A percentile compares a stretch with the other conserved stretches of the same genome.
These are phyloP conservation scores for Phytophthora kernoviae DNA, from an alignment of 352 stramenopile species.

Conservation along the genomic window DNA sequence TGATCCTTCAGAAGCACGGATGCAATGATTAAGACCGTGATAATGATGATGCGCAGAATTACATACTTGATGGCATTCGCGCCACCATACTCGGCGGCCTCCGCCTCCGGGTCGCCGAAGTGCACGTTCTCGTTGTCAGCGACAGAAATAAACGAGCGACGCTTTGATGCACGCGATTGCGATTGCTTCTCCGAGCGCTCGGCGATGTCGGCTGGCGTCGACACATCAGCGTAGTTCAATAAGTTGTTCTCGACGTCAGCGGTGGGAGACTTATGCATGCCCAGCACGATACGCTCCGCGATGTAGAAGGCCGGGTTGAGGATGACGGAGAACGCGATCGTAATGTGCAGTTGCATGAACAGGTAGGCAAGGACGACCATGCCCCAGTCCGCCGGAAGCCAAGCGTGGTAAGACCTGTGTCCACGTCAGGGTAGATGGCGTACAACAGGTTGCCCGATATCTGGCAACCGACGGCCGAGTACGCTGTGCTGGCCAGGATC, in stretches of 20 bases:
- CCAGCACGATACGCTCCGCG: too few relatives aligned
- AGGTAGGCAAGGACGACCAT: too few relatives aligned
- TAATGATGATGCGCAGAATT: constrained; percentile 28
- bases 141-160: constrained; percentile 33
- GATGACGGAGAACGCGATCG: too few relatives aligned
- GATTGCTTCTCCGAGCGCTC: neutral
- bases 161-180: neutral
- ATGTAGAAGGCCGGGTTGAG: too few relatives aligned
- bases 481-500: too few relatives aligned
- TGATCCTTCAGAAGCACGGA: constrained; percentile 11
- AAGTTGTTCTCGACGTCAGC: neutral
- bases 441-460: too few relatives aligned
- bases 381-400: too few relatives aligned
- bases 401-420: too few relatives aligned
- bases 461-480: too few relatives aligned
- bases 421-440: too few relatives aligned
- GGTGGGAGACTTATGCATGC: too few relatives aligned
- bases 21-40: constrained; percentile 21
- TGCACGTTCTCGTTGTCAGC: constrained; percentile 23
- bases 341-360: too few relatives aligned
- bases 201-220: neutral
- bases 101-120: constrained; percentile 12
- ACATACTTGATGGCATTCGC: constrained; percentile 33
- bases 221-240: neutral
- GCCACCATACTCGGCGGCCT: constrained; percentile 33